Evolutionary conservation across 2,329 filamentous ascomycete genomes (phyloP).

Genomic region (Paraconiothyrium sp.): DNA sequence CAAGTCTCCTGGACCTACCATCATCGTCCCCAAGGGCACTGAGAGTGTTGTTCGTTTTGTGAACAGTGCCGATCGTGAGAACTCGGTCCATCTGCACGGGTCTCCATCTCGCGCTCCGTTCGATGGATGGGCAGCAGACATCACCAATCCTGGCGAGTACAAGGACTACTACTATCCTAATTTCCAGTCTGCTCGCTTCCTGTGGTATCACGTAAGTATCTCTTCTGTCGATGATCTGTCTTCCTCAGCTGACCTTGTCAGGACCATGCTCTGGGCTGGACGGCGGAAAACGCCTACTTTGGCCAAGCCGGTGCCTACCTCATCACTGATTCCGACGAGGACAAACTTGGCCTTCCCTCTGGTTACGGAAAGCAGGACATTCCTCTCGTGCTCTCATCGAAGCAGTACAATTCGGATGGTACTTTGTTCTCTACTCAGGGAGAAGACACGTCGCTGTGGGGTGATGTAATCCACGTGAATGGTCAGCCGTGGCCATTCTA

Average conservation of each 20-base stretch:
- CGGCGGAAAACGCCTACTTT: slow-evolving; percentile 62
- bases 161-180: slow-evolving; percentile 71
- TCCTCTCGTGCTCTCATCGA: slow-evolving; percentile 61
- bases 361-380: slow-evolving; percentile 62
- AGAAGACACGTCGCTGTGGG: slow-evolving; percentile 60
- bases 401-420: slow-evolving; percentile 63
- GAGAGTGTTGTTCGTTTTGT: slow-evolving; percentile 64
- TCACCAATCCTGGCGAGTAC: slow-evolving; percentile 60
- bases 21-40: slow-evolving; percentile 57
- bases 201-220: slow-evolving; percentile 63
- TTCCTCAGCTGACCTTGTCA: neutral
- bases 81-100: slow-evolving; percentile 65
- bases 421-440: slow-evolving; percentile 54
- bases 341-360: slow-evolving; percentile 59
- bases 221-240: neutral
- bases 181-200: slow-evolving; percentile 58
- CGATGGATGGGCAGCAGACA: slow-evolving; percentile 65
- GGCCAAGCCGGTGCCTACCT: slow-evolving; percentile 67
- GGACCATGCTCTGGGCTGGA: slow-evolving; percentile 17
- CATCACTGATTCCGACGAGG: slow-evolving; percentile 61
- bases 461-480: slow-evolving; percentile 67
- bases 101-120: slow-evolving; percentile 58
- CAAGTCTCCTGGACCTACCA: slow-evolving; percentile 63
- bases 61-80: slow-evolving; percentile 57
- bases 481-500: slow-evolving; percentile 67